Evolutionary conservation across 345 rosid genomes (phyloP).

Genomic region (Camelina neglecta): DNA sequence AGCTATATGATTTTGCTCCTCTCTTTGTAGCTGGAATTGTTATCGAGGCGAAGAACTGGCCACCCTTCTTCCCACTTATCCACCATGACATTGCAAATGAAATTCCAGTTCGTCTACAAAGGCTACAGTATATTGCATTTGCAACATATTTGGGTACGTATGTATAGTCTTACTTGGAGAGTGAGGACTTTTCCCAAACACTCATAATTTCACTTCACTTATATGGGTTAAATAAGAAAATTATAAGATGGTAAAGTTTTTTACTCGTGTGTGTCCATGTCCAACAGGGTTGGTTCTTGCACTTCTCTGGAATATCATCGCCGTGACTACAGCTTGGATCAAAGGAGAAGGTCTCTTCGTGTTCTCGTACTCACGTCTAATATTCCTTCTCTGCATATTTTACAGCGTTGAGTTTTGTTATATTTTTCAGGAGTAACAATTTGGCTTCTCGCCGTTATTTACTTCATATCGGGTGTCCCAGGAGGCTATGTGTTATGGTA

Average conservation of each 20-base stretch:
- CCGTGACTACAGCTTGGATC: slow-evolving; percentile 89
- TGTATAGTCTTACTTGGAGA: background rate
- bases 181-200: background rate
- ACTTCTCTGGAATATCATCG: slow-evolving; percentile 84
- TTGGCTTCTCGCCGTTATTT: slow-evolving; percentile 94
- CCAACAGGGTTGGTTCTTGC: slow-evolving; percentile 79
- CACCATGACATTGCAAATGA: slow-evolving; percentile 90
- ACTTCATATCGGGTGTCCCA: slow-evolving; percentile 91
- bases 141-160: slow-evolving; percentile 71
- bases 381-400: slow-evolving; percentile 5
- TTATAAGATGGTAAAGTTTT: background rate
- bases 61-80: slow-evolving; percentile 79
- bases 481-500: slow-evolving; percentile 93
- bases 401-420: slow-evolving; percentile 3
- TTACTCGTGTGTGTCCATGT: slow-evolving; percentile 5
- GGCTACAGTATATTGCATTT: slow-evolving; percentile 79
- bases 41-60: slow-evolving; percentile 85
- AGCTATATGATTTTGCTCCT: slow-evolving; percentile 2
- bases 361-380: background rate
- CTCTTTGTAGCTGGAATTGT: slow-evolving; percentile 67
- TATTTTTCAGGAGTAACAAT: slow-evolving; percentile 66
- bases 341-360: slow-evolving; percentile 70
- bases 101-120: slow-evolving; percentile 78
- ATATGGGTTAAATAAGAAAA: background rate
- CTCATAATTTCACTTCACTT: slow-evolving; percentile 1